These are phyloP conservation scores for Pseudonitzschia multistriata DNA, from an alignment of 108 stramenopile genomes.

Conservation along the genomic window DNA sequence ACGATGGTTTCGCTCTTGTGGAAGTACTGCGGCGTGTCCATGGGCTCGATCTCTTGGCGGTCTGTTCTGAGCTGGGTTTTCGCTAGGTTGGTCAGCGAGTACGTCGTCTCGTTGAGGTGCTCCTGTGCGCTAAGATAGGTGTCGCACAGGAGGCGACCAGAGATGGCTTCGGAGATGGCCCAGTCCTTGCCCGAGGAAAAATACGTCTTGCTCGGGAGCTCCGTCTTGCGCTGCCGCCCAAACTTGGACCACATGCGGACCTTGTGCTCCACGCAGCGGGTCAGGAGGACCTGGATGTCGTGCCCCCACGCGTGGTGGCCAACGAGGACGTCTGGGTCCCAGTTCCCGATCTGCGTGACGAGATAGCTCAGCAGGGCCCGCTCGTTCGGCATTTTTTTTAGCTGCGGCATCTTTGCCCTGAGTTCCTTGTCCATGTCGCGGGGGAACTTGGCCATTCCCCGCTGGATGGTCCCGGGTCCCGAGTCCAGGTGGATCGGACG, in stretches of 20 bases:
- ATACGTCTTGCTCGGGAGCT: constrained; percentile 54
- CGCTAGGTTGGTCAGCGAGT: constrained; percentile 85
- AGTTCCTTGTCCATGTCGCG: constrained; percentile 75
- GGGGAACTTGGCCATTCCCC: constrained; percentile 64
- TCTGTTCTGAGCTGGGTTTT: constrained; percentile 76
- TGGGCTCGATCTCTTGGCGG: constrained; percentile 87
- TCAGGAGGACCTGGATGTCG: constrained; percentile 93
- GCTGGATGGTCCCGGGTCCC: constrained; percentile 23
- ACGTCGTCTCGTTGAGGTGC: constrained; percentile 93
- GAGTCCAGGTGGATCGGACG: constrained; percentile 64
- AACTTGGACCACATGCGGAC: constrained; percentile 91
- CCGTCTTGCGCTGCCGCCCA: constrained; percentile 86
- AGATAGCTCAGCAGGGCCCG: constrained; percentile 85
- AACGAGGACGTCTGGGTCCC: constrained; percentile 97
- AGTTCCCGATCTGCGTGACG: constrained; percentile 75
- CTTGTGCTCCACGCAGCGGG: constrained; percentile 87
- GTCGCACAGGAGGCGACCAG: constrained; percentile 94
- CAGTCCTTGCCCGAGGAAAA: constrained; percentile 76
- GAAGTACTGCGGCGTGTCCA: constrained; percentile 89
- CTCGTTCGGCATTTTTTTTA: constrained; percentile 86
- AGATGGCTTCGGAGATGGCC: constrained; percentile 73
- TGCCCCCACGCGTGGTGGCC: constrained; percentile 96
- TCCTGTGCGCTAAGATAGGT: constrained; percentile 95
- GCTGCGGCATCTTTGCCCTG: constrained; percentile 62
- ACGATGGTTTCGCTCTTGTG: constrained; percentile 69